phyloP scores from a whole-genome alignment of 2,329 filamentous ascomycete species.

The Xylariaceae sp. region DNA sequence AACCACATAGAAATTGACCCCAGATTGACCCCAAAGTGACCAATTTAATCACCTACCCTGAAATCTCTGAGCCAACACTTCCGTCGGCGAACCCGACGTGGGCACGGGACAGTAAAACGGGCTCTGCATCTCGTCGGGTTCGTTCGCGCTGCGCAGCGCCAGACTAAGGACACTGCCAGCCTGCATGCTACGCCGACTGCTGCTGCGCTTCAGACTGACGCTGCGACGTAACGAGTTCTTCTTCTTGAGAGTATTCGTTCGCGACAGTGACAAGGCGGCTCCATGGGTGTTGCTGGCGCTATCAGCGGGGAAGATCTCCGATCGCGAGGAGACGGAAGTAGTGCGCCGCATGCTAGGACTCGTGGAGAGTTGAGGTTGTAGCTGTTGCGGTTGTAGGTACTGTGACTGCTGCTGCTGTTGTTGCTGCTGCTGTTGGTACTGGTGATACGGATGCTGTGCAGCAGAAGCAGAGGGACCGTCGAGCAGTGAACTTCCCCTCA shows the following conservation, averaged over 20 bases:
- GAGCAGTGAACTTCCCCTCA: slow-evolving; percentile 60
- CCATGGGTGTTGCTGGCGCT: slow-evolving; percentile 31
- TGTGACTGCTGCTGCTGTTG: slow-evolving; percentile 15
- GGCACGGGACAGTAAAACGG: slow-evolving; percentile 88
- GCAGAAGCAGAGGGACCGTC: slow-evolving; percentile 39
- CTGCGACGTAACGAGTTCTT: slow-evolving; percentile 71
- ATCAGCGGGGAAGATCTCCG: slow-evolving; percentile 43
- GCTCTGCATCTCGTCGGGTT: slow-evolving; percentile 69
- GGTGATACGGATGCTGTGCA: slow-evolving; percentile 18
- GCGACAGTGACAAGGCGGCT: slow-evolving; percentile 33
- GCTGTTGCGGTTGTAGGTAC: slow-evolving; percentile 1
- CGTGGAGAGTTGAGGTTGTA: slow-evolving; percentile 24
- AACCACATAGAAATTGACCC: not conserved
- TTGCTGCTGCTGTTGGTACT: slow-evolving; percentile 17
- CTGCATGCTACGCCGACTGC: slow-evolving; percentile 74
- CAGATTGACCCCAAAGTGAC: too few species aligned
- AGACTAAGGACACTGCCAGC: slow-evolving; percentile 84
- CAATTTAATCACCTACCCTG: slow-evolving; percentile 56
- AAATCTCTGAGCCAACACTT: slow-evolving; percentile 80
- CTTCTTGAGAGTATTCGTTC: slow-evolving; percentile 79
- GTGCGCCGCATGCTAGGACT: slow-evolving; percentile 51
- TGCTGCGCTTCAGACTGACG: slow-evolving; percentile 69
- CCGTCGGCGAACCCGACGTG: slow-evolving; percentile 80
- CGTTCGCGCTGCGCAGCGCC: slow-evolving; percentile 61
- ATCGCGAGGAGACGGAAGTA: slow-evolving; percentile 51